Conservation (phyloP, 2,329 filamentous ascomycete genomes). For the Ambrosiella cleistominuta region DNA sequence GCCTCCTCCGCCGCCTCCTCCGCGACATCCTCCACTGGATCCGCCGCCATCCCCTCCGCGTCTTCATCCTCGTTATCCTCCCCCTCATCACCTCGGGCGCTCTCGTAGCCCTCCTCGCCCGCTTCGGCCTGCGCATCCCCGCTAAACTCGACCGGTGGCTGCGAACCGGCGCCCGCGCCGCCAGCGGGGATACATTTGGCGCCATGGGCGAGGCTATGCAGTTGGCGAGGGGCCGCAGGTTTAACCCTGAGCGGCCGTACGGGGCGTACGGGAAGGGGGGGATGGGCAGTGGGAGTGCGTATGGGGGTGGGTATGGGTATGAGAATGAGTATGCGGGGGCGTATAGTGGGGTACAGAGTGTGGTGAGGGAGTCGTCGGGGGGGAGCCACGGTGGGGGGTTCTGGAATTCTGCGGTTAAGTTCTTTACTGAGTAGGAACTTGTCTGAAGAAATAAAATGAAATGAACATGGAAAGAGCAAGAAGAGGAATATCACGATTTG, state of each 20-base stretch:
- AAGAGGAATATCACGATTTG: background rate
- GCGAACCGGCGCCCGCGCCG: constrained; percentile 33
- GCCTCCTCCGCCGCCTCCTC: constrained; percentile 60
- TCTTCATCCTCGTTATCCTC: constrained; percentile 73
- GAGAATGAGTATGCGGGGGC: background rate
- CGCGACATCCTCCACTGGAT: constrained; percentile 69
- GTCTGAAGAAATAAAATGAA: background rate
- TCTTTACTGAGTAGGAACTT: constrained; percentile 7
- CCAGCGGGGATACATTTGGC: constrained; percentile 29
- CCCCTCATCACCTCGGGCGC: constrained; percentile 74
- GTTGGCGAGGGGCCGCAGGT: constrained; percentile 26
- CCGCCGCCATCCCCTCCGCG: constrained; percentile 68
- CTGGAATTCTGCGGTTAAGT: constrained; percentile 8
- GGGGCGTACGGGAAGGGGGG: constrained; percentile 6
- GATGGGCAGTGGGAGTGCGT: background rate
- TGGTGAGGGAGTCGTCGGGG: constrained; percentile 2
- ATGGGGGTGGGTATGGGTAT: constrained; percentile 1
- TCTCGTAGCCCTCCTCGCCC: constrained; percentile 56
- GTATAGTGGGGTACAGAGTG: background rate
- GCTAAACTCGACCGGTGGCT: constrained; percentile 41
- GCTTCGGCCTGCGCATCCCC: constrained; percentile 66
- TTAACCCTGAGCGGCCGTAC: constrained; percentile 16
- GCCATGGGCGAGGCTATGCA: constrained; percentile 37
- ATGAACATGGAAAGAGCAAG: background rate
- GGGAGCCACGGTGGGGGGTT: background rate